Percentiles rank a stretch among this genome's conserved stretches.
Evolutionary conservation across 495 filamentous ascomycete species (phyloP).

Genomic region (Penicillium roqueforti): DNA sequence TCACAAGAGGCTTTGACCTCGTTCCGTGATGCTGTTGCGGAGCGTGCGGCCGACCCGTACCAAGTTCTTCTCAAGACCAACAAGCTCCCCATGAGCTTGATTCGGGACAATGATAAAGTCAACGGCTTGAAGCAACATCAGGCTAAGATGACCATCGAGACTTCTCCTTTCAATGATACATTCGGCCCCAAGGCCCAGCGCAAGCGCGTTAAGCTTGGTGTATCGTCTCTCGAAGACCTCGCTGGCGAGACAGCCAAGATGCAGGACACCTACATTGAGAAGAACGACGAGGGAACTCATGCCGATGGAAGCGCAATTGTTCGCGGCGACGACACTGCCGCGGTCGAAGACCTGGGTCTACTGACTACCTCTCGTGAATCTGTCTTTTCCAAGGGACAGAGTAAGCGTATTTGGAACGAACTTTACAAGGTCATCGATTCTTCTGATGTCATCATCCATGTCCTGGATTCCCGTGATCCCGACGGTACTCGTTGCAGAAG

Average conservation of each 20-base stretch:
- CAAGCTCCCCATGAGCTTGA: conserved; percentile 83
- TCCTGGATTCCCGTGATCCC: conserved; percentile 91
- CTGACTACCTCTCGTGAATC: conserved; percentile 73
- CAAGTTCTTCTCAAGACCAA: conserved; percentile 89
- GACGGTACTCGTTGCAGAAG: conserved; percentile 83
- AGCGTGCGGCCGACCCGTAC: conserved; percentile 86
- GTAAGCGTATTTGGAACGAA: conserved; percentile 96
- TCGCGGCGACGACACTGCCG: conserved; percentile 47
- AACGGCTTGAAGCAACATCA: conserved; percentile 88
- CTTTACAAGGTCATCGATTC: conserved; percentile 97
- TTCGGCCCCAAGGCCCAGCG: conserved; percentile 92
- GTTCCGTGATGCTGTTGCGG: conserved; percentile 90
- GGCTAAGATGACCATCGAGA: conserved; percentile 91
- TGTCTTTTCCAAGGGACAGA: conserved; percentile 91
- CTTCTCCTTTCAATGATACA: conserved; percentile 76
- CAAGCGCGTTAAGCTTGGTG: conserved; percentile 84
- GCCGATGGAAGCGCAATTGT: conserved; percentile 62
- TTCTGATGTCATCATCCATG: conserved; percentile 92
- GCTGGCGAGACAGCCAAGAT: conserved; percentile 71
- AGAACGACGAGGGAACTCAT: conserved; percentile 65
- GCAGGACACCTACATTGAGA: conserved; percentile 74
- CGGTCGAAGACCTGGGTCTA: conserved; percentile 39
- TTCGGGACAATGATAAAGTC: conserved; percentile 57
- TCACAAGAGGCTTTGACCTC: conserved; percentile 64
- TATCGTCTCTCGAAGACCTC: conserved; percentile 74